Percentiles rank a stretch among this genome's conserved stretches.
phyloP scores from a whole-genome alignment of 2,329 filamentous ascomycete species.

The Ophiostoma perfectum region DNA sequence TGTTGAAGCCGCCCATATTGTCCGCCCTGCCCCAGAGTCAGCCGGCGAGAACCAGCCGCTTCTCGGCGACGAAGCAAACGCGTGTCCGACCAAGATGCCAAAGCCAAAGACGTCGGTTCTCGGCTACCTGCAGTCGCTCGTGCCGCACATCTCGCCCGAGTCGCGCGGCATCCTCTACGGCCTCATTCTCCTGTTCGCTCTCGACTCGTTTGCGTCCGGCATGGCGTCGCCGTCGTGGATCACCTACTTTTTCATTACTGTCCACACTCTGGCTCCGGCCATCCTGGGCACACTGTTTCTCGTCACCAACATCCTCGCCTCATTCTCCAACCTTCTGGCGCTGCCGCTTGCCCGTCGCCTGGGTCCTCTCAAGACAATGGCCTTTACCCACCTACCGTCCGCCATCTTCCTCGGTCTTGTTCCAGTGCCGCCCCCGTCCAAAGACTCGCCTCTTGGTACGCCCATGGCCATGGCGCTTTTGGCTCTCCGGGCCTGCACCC shows the following conservation, averaged over 20 bases:
- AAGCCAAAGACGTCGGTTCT: neutral
- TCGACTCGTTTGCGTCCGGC: conserved; percentile 45
- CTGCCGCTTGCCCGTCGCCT: conserved; percentile 51
- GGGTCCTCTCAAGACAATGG: conserved; percentile 58
- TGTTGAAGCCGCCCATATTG: conserved; percentile 31
- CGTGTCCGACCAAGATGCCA: neutral
- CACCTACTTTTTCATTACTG: conserved; percentile 50
- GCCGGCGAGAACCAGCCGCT: neutral
- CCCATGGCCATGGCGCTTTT: conserved; percentile 46
- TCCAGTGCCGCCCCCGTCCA: conserved; percentile 21
- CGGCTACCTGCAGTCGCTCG: conserved; percentile 30
- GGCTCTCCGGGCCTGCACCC: conserved; percentile 55
- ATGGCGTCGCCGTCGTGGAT: conserved; percentile 50
- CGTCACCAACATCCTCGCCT: conserved; percentile 47
- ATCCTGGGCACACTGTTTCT: conserved; percentile 52
- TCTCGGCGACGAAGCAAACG: neutral
- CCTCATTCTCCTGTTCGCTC: conserved; percentile 42
- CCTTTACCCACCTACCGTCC: conserved; percentile 67
- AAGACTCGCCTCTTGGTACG: conserved; percentile 17
- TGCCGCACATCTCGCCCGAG: conserved; percentile 54
- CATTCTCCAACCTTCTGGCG: conserved; percentile 48
- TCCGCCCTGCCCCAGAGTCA: neutral
- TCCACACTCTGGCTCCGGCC: conserved; percentile 45
- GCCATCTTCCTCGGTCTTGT: conserved; percentile 60
- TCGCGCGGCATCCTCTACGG: conserved; percentile 51